phyloP scores from a whole-genome alignment of 2,329 filamentous ascomycete genomes.

The Microthyrium microscopicum region DNA sequence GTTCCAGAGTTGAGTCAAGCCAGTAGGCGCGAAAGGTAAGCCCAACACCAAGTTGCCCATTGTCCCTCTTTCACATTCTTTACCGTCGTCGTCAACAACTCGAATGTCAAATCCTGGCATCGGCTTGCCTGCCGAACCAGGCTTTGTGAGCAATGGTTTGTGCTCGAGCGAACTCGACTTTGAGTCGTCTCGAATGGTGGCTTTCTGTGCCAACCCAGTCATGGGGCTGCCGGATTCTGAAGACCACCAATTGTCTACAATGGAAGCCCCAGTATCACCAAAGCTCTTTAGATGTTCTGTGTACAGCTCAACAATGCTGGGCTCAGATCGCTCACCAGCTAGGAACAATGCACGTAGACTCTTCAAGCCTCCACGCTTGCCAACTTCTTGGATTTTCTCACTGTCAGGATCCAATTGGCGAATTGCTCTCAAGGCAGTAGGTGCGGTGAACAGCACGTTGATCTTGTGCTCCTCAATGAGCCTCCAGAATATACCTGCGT shows the following conservation, averaged over 20 bases:
- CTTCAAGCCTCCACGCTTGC: conserved; percentile 52
- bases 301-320: conserved; percentile 67
- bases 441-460: conserved; percentile 71
- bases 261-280: conserved; percentile 43
- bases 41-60: conserved; percentile 90
- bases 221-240: conserved; percentile 55
- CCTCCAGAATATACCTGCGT: conserved; percentile 78
- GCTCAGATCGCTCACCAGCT: conserved; percentile 79
- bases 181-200: conserved; percentile 41
- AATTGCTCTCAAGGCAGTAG: conserved; percentile 74
- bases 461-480: conserved; percentile 73
- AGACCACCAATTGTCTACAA: conserved; percentile 62
- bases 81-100: conserved; percentile 65
- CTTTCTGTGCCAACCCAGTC: conserved; percentile 46
- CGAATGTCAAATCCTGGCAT: conserved; percentile 85
- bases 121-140: conserved; percentile 76
- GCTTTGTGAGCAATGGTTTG: conserved; percentile 44
- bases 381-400: conserved; percentile 43
- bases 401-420: conserved; percentile 71
- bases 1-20: conserved; percentile 70
- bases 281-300: conserved; percentile 53
- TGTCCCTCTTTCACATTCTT: conserved; percentile 48
- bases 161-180: conserved; percentile 17
- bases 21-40: conserved; percentile 69
- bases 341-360: conserved; percentile 62